Conservation (phyloP, 2,329 filamentous ascomycete genomes). For the Ilyonectria destructans region DNA sequence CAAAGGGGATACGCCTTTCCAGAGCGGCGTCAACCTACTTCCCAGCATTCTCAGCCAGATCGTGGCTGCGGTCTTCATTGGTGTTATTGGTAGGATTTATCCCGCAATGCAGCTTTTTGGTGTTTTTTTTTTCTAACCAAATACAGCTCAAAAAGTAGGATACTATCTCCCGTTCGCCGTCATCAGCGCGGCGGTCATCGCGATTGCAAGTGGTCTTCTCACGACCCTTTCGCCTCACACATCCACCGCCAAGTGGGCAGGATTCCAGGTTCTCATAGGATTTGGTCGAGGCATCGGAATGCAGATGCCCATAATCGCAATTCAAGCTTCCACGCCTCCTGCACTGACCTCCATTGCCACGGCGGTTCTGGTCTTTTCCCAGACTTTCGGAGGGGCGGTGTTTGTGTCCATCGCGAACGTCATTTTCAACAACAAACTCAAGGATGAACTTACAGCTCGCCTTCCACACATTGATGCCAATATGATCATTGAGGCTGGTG, state of each 20-base stretch:
- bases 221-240: slow-evolving; percentile 58
- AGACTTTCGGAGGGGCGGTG: slow-evolving; percentile 61
- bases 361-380: slow-evolving; percentile 46
- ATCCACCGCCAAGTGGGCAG: slow-evolving; percentile 59
- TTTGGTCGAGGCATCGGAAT: slow-evolving; percentile 61
- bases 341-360: slow-evolving; percentile 49
- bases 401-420: slow-evolving; percentile 59
- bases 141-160: slow-evolving; percentile 52
- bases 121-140: slow-evolving; percentile 9
- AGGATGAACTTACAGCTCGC: slow-evolving; percentile 48
- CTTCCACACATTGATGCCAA: slow-evolving; percentile 51
- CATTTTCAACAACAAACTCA: slow-evolving; percentile 53
- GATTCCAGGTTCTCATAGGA: slow-evolving; percentile 61
- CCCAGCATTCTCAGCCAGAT: slow-evolving; percentile 50
- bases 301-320: slow-evolving; percentile 58
- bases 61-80: slow-evolving; percentile 43
- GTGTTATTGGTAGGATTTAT: slow-evolving; percentile 39
- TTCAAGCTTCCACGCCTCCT: slow-evolving; percentile 48
- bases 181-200: slow-evolving; percentile 50
- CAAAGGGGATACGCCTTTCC: slow-evolving; percentile 52
- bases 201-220: slow-evolving; percentile 59
- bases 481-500: slow-evolving; percentile 60
- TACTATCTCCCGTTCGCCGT: slow-evolving; percentile 64
- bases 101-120: not conserved
- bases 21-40: slow-evolving; percentile 50